These are phyloP conservation scores for Syzygium grande DNA, from an alignment of 345 rosid species.

Conservation along the genomic window DNA sequence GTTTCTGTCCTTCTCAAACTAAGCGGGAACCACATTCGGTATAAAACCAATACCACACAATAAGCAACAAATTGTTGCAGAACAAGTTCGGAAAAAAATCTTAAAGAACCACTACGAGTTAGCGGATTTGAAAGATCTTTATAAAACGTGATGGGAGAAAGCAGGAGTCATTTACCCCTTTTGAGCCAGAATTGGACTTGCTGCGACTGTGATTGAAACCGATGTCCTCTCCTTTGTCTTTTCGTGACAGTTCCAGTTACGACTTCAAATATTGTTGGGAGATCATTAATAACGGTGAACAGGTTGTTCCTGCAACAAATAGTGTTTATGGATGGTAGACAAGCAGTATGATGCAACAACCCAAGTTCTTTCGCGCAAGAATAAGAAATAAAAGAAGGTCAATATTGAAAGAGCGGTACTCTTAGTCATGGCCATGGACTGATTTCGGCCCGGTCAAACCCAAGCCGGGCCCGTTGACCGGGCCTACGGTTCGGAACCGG, in stretches of 20 bases:
- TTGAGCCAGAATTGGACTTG: constrained; percentile 50
- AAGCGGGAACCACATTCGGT: neutral
- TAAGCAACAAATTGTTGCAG: neutral
- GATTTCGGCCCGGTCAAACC: no score
- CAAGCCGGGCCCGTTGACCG: no score
- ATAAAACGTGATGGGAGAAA: neutral
- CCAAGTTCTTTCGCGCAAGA: neutral
- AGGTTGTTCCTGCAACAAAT: constrained; percentile 48
- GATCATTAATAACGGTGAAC: constrained; percentile 59
- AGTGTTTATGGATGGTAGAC: neutral
- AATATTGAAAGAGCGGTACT: neutral
- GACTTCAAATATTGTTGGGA: constrained; percentile 63
- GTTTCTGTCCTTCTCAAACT: neutral
- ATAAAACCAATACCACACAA: neutral
- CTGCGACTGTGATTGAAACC: constrained; percentile 40
- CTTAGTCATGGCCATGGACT: no score
- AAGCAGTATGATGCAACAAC: neutral
- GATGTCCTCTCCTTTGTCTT: constrained; percentile 43
- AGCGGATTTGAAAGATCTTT: neutral
- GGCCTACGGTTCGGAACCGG: no score
- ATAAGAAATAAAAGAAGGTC: neutral
- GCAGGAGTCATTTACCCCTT: constrained; percentile 1
- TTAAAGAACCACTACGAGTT: neutral
- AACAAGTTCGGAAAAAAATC: neutral
- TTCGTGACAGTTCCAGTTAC: constrained; percentile 51